Percentiles rank a stretch among this genome's conserved stretches.
phyloP scores from a whole-genome alignment of 495 filamentous ascomycete genomes.

The Acidiella bohemica region DNA sequence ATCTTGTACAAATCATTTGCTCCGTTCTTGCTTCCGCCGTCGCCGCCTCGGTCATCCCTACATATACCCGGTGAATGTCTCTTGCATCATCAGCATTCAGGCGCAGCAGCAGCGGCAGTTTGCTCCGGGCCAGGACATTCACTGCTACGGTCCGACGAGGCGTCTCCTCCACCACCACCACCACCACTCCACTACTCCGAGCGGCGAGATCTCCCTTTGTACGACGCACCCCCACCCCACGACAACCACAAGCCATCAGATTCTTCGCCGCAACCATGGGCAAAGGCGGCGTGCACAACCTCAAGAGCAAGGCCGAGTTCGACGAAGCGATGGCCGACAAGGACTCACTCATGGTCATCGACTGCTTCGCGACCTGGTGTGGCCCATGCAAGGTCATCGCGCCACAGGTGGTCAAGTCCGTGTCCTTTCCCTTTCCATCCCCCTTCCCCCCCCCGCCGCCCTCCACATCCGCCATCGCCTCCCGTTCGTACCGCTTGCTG shows the following conservation, averaged over 20 bases:
- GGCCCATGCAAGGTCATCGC: constrained; percentile 88
- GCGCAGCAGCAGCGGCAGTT: too few species aligned
- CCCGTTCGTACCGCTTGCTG: neutral
- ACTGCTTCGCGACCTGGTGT: constrained; percentile 87
- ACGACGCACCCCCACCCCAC: neutral
- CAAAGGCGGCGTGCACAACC: constrained; percentile 45
- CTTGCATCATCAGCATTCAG: constrained; percentile 9
- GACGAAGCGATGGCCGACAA: constrained; percentile 36
- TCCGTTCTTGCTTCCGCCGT: too few species aligned
- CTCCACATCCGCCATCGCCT: too few species aligned
- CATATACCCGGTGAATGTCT: constrained; percentile 18
- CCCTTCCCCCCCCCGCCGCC: too few species aligned
- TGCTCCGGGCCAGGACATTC: too few species aligned
- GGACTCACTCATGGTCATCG: constrained; percentile 56
- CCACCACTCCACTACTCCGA: too few species aligned
- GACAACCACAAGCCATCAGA: neutral
- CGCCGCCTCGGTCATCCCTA: too few species aligned
- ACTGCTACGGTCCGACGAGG: too few species aligned
- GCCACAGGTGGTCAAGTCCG: constrained; percentile 54
- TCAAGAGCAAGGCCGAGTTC: constrained; percentile 51
- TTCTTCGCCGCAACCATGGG: constrained; percentile 37
- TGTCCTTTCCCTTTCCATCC: neutral
- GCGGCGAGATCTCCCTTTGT: too few species aligned
- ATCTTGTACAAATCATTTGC: too few species aligned
- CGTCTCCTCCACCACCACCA: constrained; percentile 19